Conservation (phyloP, 23 red algal species). For the Gracilaria vermiculophylla region DNA sequence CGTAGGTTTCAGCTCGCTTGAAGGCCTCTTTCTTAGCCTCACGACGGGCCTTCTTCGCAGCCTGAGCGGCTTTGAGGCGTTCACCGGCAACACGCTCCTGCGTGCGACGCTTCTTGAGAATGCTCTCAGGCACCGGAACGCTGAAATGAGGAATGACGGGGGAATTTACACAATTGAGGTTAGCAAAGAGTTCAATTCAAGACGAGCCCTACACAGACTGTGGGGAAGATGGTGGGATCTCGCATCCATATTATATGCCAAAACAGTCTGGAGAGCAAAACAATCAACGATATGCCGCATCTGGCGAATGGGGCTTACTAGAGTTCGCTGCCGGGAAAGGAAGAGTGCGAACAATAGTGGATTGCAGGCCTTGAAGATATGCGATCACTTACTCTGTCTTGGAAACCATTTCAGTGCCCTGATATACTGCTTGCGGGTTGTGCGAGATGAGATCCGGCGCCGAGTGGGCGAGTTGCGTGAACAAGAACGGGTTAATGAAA, state of each 20-base stretch:
- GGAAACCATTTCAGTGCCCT: not conserved
- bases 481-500: not conserved
- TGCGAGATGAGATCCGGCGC: not conserved
- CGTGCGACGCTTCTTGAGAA: constrained; percentile 87
- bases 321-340: not conserved
- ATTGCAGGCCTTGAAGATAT: not conserved
- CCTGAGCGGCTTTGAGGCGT: constrained; percentile 31
- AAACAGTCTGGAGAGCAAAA: no score
- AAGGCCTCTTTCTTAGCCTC: constrained; percentile 83
- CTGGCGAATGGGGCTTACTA: not conserved
- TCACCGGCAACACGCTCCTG: constrained; percentile 60
- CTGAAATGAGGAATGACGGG: not conserved
- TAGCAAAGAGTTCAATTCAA: not conserved
- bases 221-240: no score
- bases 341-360: not conserved
- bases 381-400: constrained; percentile 12
- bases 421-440: not conserved
- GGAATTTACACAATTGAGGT: not conserved
- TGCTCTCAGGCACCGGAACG: constrained; percentile 78
- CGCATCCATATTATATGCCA: no score
- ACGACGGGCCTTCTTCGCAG: constrained; percentile 46
- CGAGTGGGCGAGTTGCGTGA: not conserved
- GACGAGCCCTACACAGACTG: no score
- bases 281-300: no score
- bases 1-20: constrained; percentile 89